Percentiles rank a stretch among this genome's conserved stretches.
phyloP scores from a whole-genome alignment of 352 stramenopile species.

The Phytophthora boehmeriae region DNA sequence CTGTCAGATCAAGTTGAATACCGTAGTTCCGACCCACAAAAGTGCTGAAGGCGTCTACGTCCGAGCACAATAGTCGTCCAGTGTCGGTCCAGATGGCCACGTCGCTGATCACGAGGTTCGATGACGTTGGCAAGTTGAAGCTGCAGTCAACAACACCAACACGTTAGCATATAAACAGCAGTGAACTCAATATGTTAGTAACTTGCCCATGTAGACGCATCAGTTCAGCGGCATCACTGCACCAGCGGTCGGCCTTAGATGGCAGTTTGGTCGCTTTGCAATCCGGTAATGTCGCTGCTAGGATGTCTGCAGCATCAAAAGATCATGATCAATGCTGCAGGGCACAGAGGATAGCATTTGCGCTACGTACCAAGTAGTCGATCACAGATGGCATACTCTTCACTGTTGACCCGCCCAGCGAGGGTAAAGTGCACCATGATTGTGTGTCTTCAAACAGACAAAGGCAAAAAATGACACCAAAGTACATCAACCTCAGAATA shows the following conservation, averaged over 20 bases:
- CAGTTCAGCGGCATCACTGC: constrained; percentile 48
- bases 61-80: constrained; percentile 57
- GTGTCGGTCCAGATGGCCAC: constrained; percentile 76
- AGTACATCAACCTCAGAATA: constrained; percentile 9
- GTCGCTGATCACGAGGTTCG: constrained; percentile 59
- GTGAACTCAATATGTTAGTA: background rate
- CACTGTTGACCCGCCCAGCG: constrained; percentile 65
- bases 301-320: constrained; percentile 48
- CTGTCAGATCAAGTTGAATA: constrained; percentile 66
- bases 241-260: constrained; percentile 52
- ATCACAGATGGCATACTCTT: constrained; percentile 80
- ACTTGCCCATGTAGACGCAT: constrained; percentile 54
- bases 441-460: no score
- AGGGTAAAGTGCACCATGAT: constrained; percentile 70
- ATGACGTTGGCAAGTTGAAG: constrained; percentile 45
- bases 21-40: constrained; percentile 67
- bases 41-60: constrained; percentile 70
- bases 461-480: background rate
- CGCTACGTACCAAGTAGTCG: constrained; percentile 56
- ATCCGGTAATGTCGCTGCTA: constrained; percentile 54
- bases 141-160: constrained; percentile 6
- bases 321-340: background rate
- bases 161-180: constrained; percentile 5
- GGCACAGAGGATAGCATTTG: background rate
- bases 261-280: constrained; percentile 61